Conservation (phyloP, 139 green algal species). For the Chlamydomonas sp. region DNA sequence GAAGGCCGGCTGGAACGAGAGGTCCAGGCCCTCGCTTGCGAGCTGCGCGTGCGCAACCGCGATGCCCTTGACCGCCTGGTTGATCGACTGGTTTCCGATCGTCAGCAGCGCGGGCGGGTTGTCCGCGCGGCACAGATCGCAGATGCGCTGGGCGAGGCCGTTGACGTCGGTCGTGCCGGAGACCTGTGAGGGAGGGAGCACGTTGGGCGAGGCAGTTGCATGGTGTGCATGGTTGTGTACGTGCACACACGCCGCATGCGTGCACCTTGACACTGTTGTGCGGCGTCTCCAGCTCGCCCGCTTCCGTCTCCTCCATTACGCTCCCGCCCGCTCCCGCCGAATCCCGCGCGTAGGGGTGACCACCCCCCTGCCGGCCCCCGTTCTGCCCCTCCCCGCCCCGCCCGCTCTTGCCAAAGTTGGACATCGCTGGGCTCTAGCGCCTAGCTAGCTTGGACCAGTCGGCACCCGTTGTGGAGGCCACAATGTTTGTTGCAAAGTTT, state of each 20-base stretch:
- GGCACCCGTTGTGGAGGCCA: too few species aligned
- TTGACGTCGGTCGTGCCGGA: conserved; percentile 4
- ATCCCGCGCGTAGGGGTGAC: too few species aligned
- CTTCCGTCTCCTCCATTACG: too few species aligned
- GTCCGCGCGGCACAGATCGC: conserved; percentile 1
- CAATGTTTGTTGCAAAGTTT: too few species aligned
- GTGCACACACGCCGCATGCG: conserved; percentile 20
- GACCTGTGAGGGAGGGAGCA: conserved; percentile 29
- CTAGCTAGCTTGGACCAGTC: too few species aligned
- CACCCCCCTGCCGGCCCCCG: too few species aligned
- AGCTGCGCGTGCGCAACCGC: conserved; percentile 32
- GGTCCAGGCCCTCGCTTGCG: conserved; percentile 24
- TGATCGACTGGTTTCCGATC: conserved; percentile 34
- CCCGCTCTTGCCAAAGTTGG: too few species aligned
- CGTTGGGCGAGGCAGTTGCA: conserved; percentile 32
- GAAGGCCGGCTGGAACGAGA: conserved; percentile 62
- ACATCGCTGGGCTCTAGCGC: too few species aligned
- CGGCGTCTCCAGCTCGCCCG: conserved; percentile 1
- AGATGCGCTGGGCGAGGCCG: conserved; percentile 3
- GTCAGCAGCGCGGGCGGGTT: conserved; percentile 45
- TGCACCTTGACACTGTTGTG: conserved; percentile 30
- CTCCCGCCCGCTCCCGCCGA: too few species aligned
- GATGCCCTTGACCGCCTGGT: conserved; percentile 35
- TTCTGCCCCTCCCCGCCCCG: too few species aligned
- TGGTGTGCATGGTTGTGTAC: not conserved